Percentiles rank a stretch among this genome's conserved stretches.
Conservation (phyloP, 2,329 filamentous ascomycete genomes). For the Pseudodiploospora longispora region DNA sequence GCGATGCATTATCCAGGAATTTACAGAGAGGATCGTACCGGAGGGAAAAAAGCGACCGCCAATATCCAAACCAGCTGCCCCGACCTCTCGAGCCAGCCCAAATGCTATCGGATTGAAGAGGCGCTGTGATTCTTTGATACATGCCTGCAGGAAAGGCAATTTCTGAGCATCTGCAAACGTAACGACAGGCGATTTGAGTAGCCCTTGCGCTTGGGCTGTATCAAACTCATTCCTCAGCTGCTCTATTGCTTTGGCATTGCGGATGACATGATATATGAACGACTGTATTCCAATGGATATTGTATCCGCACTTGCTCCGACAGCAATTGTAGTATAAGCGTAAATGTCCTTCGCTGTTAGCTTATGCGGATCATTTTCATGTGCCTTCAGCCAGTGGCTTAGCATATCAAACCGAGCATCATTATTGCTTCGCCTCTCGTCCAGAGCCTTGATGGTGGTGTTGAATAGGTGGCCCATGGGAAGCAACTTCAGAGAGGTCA, state of each 20-base stretch:
- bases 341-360: constrained; percentile 10
- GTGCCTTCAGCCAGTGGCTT: constrained; percentile 17
- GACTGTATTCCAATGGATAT: constrained; percentile 8
- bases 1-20: constrained; percentile 18
- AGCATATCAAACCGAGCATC: constrained; percentile 17
- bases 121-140: constrained; percentile 32
- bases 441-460: constrained; percentile 16
- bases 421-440: constrained; percentile 14
- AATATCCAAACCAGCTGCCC: constrained; percentile 22
- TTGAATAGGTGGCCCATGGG: constrained; percentile 21
- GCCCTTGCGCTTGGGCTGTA: constrained; percentile 1
- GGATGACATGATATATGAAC: constrained; percentile 10
- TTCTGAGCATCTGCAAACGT: constrained; percentile 16
- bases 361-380: constrained; percentile 10
- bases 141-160: constrained; percentile 27
- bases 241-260: constrained; percentile 4
- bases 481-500: constrained; percentile 17
- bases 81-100: constrained; percentile 17
- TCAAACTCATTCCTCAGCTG: constrained; percentile 8
- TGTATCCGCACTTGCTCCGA: constrained; percentile 9
- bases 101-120: constrained; percentile 22
- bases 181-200: constrained; percentile 4
- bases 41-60: constrained; percentile 20
- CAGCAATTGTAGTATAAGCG: constrained; percentile 4
- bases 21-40: constrained; percentile 16